A percentile compares a stretch with the other conserved stretches of the same genome.
Evolutionary conservation across 2,329 filamentous ascomycete genomes (phyloP).

Genomic region (Anthostomella pinea): DNA sequence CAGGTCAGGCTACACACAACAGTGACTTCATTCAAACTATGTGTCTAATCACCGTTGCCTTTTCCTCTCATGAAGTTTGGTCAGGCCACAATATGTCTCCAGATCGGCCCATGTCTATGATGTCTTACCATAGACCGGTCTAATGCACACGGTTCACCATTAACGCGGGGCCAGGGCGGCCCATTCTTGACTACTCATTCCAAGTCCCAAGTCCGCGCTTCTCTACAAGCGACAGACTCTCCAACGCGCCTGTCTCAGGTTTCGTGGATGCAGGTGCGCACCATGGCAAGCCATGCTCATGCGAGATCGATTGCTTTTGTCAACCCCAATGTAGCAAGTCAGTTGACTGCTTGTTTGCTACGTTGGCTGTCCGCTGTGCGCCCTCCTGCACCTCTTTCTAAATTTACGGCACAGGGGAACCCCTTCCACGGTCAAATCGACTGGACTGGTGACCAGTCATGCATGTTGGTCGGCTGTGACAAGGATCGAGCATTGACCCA

Average conservation of each 20-base stretch:
- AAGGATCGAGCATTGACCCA: slow-evolving; percentile 9
- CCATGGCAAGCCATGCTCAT: slow-evolving; percentile 15
- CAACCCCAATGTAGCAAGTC: slow-evolving; percentile 14
- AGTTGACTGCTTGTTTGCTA: slow-evolving; percentile 24
- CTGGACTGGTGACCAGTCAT: slow-evolving; percentile 13
- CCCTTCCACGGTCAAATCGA: slow-evolving; percentile 12
- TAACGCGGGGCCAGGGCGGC: slow-evolving; percentile 22
- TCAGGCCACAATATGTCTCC: slow-evolving; percentile 16
- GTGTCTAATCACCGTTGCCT: too few relatives aligned
- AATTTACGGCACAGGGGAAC: slow-evolving; percentile 16
- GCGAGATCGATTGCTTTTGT: slow-evolving; percentile 19
- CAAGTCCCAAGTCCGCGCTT: too few relatives aligned
- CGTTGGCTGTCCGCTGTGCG: slow-evolving; percentile 17
- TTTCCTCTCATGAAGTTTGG: too few relatives aligned
- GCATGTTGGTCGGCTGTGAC: slow-evolving; percentile 21
- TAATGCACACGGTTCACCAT: too few relatives aligned
- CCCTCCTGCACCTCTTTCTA: slow-evolving; percentile 20
- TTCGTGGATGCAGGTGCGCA: slow-evolving; percentile 14
- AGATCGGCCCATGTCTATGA: slow-evolving; percentile 13
- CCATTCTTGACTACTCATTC: slow-evolving; percentile 25
- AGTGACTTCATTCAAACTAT: too few relatives aligned
- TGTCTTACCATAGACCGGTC: slow-evolving; percentile 18
- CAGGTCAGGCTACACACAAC: too few relatives aligned
- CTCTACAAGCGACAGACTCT: too few relatives aligned
- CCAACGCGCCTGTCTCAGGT: slow-evolving; percentile 23